Conservation (phyloP, 1,139 yeast species). For the Chernovozyma aurita region DNA sequence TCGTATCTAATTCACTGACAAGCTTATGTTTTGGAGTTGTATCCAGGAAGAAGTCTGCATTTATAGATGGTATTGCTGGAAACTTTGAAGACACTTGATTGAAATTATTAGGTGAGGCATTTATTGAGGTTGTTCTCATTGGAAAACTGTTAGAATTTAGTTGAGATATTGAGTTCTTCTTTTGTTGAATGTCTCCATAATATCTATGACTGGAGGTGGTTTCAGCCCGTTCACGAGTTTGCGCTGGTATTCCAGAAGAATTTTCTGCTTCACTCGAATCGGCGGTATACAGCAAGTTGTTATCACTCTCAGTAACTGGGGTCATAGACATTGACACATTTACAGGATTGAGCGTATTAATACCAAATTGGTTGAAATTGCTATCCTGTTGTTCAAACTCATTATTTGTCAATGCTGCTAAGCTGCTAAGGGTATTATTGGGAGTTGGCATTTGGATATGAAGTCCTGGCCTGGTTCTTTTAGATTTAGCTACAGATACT, state of each 20-base stretch:
- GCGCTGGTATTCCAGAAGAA: neutral
- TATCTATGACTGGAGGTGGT: constrained; percentile 2
- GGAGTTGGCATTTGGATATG: constrained; percentile 50
- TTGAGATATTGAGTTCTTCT: constrained; percentile 7
- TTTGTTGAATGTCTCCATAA: constrained; percentile 4
- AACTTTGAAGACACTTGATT: constrained; percentile 17
- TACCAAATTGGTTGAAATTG: constrained; percentile 61
- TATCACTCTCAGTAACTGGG: constrained; percentile 62
- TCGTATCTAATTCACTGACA: constrained; percentile 33
- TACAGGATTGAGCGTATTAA: constrained; percentile 48
- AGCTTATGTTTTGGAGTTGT: constrained; percentile 31
- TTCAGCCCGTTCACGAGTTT: constrained; percentile 5
- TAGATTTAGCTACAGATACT: constrained; percentile 10
- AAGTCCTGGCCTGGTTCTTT: constrained; percentile 34
- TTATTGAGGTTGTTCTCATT: constrained; percentile 15
- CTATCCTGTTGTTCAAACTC: constrained; percentile 15
- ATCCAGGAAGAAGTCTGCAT: constrained; percentile 38
- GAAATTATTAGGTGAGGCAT: constrained; percentile 9
- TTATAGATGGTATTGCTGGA: constrained; percentile 36
- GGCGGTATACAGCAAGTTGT: neutral
- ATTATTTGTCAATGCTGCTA: constrained; percentile 34
- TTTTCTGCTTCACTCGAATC: neutral
- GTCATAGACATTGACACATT: constrained; percentile 65
- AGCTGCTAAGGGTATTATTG: constrained; percentile 26
- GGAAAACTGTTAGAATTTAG: constrained; percentile 5